A percentile compares a stretch with the other conserved stretches of the same genome.
Evolutionary conservation across 805 yeast species (phyloP).

Genomic region (Zygotorulaspora sp.): DNA sequence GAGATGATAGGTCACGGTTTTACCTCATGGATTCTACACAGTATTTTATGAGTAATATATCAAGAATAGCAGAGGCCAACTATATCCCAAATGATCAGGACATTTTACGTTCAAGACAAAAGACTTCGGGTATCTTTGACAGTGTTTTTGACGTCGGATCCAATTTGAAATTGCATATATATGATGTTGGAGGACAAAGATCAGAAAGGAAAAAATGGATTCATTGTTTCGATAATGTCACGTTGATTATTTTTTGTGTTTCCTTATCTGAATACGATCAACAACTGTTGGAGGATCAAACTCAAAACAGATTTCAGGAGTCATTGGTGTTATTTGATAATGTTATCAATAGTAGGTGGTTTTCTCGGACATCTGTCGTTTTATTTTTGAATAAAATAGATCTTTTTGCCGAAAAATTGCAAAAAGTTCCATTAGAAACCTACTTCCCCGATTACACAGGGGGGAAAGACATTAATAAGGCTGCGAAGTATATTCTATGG

Average conservation of each 20-base stretch:
- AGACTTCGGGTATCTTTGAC: slow-evolving; percentile 89
- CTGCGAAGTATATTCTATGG: slow-evolving; percentile 89
- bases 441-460: slow-evolving; percentile 90
- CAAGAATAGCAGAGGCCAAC: slow-evolving; percentile 47
- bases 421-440: slow-evolving; percentile 71
- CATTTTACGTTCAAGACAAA: slow-evolving; percentile 80
- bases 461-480: slow-evolving; percentile 83
- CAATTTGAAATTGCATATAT: slow-evolving; percentile 52
- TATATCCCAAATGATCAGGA: slow-evolving; percentile 75
- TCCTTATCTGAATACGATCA: slow-evolving; percentile 91
- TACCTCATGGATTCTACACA: slow-evolving; percentile 82
- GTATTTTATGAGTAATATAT: slow-evolving; percentile 66
- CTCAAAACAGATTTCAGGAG: slow-evolving; percentile 76
- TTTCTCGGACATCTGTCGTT: slow-evolving; percentile 78
- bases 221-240: slow-evolving; percentile 91
- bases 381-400: slow-evolving; percentile 87
- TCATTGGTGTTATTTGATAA: slow-evolving; percentile 82
- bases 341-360: slow-evolving; percentile 90
- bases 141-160: slow-evolving; percentile 72
- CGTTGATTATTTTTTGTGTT: slow-evolving; percentile 84
- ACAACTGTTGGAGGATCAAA: slow-evolving; percentile 67
- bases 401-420: slow-evolving; percentile 79
- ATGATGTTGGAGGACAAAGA: slow-evolving; percentile 94
- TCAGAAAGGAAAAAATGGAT: slow-evolving; percentile 97
- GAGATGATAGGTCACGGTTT: slow-evolving; percentile 59